Evolutionary conservation across 148 eudicot species (phyloP).

Genomic region (Suaeda aralocaspica): DNA sequence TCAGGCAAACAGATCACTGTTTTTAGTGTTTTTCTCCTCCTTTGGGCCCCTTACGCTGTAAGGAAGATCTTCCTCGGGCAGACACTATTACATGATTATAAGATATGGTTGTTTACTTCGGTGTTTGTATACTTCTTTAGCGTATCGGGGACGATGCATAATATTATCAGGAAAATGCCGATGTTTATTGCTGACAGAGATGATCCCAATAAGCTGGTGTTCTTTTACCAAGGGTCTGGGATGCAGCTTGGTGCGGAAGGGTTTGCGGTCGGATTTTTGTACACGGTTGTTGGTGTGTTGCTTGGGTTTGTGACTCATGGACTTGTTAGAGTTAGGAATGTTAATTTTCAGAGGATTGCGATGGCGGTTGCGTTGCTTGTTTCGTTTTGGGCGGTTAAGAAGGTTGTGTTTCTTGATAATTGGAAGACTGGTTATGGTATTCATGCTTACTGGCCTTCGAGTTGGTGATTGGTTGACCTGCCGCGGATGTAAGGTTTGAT

Average conservation of each 20-base stretch:
- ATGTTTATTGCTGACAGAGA: conserved; percentile 70
- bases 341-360: conserved; percentile 48
- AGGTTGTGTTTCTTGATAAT: conserved; percentile 77
- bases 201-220: conserved; percentile 61
- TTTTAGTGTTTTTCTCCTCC: conserved; percentile 23
- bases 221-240: conserved; percentile 83
- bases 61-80: conserved; percentile 50
- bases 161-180: conserved; percentile 81
- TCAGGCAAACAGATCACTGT: conserved; percentile 46
- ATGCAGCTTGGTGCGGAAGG: conserved; percentile 99
- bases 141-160: conserved; percentile 91
- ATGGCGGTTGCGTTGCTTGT: conserved; percentile 62
- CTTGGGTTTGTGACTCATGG: conserved; percentile 70
- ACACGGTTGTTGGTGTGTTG: conserved; percentile 73
- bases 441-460: conserved; percentile 85
- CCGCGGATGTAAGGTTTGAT: not conserved
- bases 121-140: conserved; percentile 81
- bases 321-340: conserved; percentile 52
- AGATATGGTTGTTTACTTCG: conserved; percentile 58
- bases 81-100: conserved; percentile 61
- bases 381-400: conserved; percentile 80
- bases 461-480: conserved; percentile 66
- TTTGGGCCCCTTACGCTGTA: conserved; percentile 47
- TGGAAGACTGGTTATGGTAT: conserved; percentile 98
- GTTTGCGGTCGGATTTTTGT: conserved; percentile 71